Evolutionary conservation across 2,329 filamentous ascomycete species (phyloP).

Genomic region (Didymella sp.): DNA sequence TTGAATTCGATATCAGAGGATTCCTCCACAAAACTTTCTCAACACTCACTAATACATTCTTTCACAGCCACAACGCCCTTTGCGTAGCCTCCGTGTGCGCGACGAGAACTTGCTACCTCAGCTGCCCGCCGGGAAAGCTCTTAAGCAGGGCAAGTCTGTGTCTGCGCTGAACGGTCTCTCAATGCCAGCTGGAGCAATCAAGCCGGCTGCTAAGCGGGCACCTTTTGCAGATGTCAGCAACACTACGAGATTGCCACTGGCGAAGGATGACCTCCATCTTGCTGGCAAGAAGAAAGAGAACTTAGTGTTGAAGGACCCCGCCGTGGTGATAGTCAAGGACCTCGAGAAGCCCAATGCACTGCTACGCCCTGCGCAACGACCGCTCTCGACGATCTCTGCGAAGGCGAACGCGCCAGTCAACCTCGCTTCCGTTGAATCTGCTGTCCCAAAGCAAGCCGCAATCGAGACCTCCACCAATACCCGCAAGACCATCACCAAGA

Average conservation of each 20-base stretch:
- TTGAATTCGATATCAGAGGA: background rate
- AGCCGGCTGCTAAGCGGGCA: conserved; percentile 74
- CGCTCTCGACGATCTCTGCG: conserved; percentile 46
- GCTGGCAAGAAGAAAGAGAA: conserved; percentile 50
- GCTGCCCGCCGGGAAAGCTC: conserved; percentile 54
- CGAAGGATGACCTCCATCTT: conserved; percentile 65
- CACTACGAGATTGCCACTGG: conserved; percentile 53
- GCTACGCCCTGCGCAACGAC: conserved; percentile 68
- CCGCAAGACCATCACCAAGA: conserved; percentile 60
- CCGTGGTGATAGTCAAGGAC: conserved; percentile 45
- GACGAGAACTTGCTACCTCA: conserved; percentile 71
- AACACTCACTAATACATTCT: conserved; percentile 28
- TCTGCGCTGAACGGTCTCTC: conserved; percentile 64
- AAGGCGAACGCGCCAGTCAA: conserved; percentile 31
- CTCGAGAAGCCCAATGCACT: conserved; percentile 55
- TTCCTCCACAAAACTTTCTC: background rate
- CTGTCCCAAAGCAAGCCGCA: conserved; percentile 32
- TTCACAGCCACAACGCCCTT: conserved; percentile 71
- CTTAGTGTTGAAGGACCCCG: conserved; percentile 44
- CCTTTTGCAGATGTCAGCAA: conserved; percentile 87
- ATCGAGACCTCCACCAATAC: conserved; percentile 43
- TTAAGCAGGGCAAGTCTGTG: conserved; percentile 84
- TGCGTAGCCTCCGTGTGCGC: conserved; percentile 65
- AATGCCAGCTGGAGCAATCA: conserved; percentile 63
- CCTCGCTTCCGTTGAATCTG: conserved; percentile 26